Evolutionary conservation across 2,329 filamentous ascomycete genomes (phyloP).

Genomic region (Cordyceps farinosa): DNA sequence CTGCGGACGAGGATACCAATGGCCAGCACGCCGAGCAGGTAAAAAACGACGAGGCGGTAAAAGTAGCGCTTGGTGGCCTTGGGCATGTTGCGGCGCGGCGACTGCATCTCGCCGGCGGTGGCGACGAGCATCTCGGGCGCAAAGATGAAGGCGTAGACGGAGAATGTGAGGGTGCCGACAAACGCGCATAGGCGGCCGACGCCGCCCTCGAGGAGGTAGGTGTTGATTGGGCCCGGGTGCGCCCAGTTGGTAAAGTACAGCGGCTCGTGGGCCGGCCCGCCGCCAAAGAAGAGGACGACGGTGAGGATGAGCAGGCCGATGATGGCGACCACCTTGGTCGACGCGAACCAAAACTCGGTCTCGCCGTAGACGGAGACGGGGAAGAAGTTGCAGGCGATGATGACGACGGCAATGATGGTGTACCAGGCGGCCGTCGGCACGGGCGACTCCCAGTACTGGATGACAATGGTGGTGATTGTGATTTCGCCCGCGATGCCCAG

Average conservation of each 20-base stretch:
- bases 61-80: constrained; percentile 30
- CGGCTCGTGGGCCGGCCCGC: constrained; percentile 40
- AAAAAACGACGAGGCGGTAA: constrained; percentile 30
- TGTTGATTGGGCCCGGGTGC: constrained; percentile 29
- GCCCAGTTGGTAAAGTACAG: constrained; percentile 43
- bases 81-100: constrained; percentile 31
- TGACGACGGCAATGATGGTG: constrained; percentile 22
- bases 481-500: constrained; percentile 22
- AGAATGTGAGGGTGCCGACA: constrained; percentile 20
- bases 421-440: constrained; percentile 23
- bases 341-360: constrained; percentile 46
- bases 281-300: constrained; percentile 45
- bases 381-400: constrained; percentile 21
- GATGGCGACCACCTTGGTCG: constrained; percentile 46
- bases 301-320: constrained; percentile 46
- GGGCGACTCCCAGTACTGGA: constrained; percentile 23
- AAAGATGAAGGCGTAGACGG: constrained; percentile 24
- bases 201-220: constrained; percentile 36
- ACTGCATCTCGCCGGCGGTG: constrained; percentile 31
- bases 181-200: constrained; percentile 57
- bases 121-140: constrained; percentile 29
- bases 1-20: constrained; percentile 30
- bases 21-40: constrained; percentile 26
- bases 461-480: constrained; percentile 21
- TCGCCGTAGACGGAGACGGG: constrained; percentile 47